These are phyloP conservation scores for Karstenula rhodostoma DNA, from an alignment of 2,329 filamentous ascomycete species.

Conservation along the genomic window DNA sequence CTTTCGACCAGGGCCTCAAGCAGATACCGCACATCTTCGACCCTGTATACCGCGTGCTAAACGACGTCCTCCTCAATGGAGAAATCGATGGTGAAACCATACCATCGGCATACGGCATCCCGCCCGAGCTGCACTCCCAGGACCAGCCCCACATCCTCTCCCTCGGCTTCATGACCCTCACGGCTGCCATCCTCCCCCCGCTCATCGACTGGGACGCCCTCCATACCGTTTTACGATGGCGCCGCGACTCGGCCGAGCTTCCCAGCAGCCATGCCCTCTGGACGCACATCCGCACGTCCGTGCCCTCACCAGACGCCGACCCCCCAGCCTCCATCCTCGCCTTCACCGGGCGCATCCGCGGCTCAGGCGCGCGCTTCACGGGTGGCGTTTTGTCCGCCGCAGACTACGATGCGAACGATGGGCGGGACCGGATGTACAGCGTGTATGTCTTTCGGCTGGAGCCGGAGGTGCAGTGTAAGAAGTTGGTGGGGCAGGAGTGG, in stretches of 20 bases:
- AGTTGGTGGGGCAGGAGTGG: constrained; percentile 2
- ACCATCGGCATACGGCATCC: not conserved
- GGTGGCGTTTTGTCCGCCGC: not conserved
- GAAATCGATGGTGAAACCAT: not conserved
- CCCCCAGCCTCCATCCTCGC: not conserved
- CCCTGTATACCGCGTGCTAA: constrained; percentile 1
- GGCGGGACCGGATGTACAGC: constrained; percentile 2
- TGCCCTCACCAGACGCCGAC: not conserved
- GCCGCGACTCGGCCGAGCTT: not conserved
- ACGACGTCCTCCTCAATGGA: not conserved
- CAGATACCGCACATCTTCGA: not conserved
- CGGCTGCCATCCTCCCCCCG: not conserved
- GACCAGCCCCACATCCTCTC: not conserved
- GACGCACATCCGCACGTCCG: not conserved
- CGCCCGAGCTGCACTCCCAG: not conserved
- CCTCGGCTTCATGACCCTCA: not conserved
- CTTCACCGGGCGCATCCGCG: not conserved
- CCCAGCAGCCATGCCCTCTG: constrained; percentile 3
- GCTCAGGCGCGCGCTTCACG: not conserved
- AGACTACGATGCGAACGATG: constrained; percentile 2
- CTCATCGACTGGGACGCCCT: constrained; percentile 1
- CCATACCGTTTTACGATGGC: constrained; percentile 3
- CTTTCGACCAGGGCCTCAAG: constrained; percentile 4
- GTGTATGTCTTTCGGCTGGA: not conserved
- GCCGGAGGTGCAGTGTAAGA: not conserved